A percentile compares a stretch with the other conserved stretches of the same genome.
phyloP scores from a whole-genome alignment of 2,329 filamentous ascomycete genomes.

The Aspergillus costaricaensis region DNA sequence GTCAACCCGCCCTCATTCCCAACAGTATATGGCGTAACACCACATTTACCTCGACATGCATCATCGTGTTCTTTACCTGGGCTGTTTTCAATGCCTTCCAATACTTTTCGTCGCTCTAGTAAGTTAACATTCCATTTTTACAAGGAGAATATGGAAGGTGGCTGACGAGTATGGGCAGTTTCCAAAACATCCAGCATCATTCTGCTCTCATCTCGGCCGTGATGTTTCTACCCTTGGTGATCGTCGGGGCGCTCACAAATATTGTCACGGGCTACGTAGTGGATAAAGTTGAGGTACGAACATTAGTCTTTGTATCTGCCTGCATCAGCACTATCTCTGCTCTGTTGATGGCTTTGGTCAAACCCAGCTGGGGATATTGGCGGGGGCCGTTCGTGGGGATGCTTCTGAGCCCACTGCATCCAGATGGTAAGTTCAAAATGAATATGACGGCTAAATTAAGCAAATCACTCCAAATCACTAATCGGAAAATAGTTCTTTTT shows the following conservation, averaged over 20 bases:
- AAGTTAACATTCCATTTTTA: neutral
- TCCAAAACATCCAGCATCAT: conserved; percentile 52
- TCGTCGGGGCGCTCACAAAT: conserved; percentile 43
- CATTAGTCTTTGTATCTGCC: conserved; percentile 42
- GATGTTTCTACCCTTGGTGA: conserved; percentile 49
- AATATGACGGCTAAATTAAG: neutral
- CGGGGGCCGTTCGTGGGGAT: conserved; percentile 47
- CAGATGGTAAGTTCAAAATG: conserved; percentile 36
- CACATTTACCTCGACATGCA: conserved; percentile 58
- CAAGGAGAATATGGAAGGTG: neutral
- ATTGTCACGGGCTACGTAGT: conserved; percentile 51
- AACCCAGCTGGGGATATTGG: conserved; percentile 53
- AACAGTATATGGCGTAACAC: conserved; percentile 63
- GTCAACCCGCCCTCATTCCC: conserved; percentile 60
- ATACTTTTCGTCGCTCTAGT: conserved; percentile 15
- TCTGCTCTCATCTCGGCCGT: conserved; percentile 50
- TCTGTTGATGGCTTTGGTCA: conserved; percentile 50
- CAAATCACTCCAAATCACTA: conserved; percentile 32
- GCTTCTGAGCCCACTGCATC: conserved; percentile 46
- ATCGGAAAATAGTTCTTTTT: conserved; percentile 44
- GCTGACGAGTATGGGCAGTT: conserved; percentile 31
- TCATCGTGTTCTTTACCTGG: conserved; percentile 51
- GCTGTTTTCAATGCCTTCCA: conserved; percentile 53
- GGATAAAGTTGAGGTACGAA: conserved; percentile 48
- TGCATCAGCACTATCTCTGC: conserved; percentile 41